Evolutionary conservation across 768 basidiomycete species (phyloP), one percentile per base, ranked within the genome.

Genomic region (Serendipita vermifera): DNA sequence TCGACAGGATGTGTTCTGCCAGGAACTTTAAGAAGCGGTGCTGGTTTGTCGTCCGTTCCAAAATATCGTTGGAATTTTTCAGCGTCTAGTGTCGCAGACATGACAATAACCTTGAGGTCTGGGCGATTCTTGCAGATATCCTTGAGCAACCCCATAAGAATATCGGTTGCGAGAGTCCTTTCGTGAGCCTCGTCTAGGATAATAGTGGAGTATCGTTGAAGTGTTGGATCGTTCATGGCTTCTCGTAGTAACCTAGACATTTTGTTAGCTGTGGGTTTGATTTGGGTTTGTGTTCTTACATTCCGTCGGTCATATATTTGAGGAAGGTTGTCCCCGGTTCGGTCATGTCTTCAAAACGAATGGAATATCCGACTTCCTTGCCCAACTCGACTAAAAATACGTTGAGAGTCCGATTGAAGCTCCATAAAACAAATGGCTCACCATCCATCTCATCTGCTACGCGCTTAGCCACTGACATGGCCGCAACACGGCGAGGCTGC

Each of bases 231-330:
- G 69, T 93, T 89, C 93, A 97, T 99, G 3, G 91, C 92, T 72
- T 96, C 92, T 17, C 92, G 83, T n/a, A 94, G 79, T 56, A 90
- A 82, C 58, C 46, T 51, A 26, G 11, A 7, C 11, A 17, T 9
- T 26, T n/a, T 13, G 29, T 4, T 22, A 51, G 11, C 9, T n/a
- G 15, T 2, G 22, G 32, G 5, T 5, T 15, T 55, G 20, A 33
- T 33, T 20, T 43, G 13, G 5, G 14, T 17, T 14, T 9, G 31
- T 17, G 27, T 11, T 55, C 36, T 39, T n/a, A 55, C 92, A 97
- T 96, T 78, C 94, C 96, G 63, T 99, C 96, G 14, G 96, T 99
- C 93, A 98, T 96, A 73, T 99, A 98, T 68, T 96, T 97, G 60
- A 99, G 75, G 70, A 99, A 96, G 0, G 96, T 98, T 31, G 84